Conservation (phyloP, 2,329 filamentous ascomycete genomes). For the Geoglossum cookeanum region DNA sequence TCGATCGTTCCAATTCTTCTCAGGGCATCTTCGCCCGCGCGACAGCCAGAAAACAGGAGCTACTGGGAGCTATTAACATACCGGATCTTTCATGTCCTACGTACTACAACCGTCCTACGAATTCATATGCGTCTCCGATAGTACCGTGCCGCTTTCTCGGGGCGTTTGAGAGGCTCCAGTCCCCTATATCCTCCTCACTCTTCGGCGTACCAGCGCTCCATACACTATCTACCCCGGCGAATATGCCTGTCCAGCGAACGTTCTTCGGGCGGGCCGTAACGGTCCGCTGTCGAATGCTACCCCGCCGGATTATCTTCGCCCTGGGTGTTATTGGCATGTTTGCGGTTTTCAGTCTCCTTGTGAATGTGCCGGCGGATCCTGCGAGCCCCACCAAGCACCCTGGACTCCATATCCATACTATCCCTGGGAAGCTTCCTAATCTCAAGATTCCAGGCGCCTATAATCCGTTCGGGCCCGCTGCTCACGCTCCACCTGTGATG, state of each 20-base stretch:
- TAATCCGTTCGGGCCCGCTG: conserved; percentile 49
- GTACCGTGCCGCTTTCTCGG: not conserved
- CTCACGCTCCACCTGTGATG: conserved; percentile 54
- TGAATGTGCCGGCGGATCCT: not conserved
- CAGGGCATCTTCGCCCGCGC: too few species aligned
- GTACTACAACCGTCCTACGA: not conserved
- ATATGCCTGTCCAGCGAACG: conserved; percentile 30
- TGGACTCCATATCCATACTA: conserved; percentile 14
- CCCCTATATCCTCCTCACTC: conserved; percentile 39
- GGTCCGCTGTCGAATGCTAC: conserved; percentile 22
- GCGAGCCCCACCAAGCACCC: not conserved
- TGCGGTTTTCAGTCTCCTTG: conserved; percentile 13
- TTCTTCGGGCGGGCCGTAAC: conserved; percentile 31
- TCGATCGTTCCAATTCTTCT: too few species aligned
- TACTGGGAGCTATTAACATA: not conserved
- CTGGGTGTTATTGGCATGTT: conserved; percentile 30
- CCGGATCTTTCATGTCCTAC: not conserved
- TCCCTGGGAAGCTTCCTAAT: conserved; percentile 23
- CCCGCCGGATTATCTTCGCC: conserved; percentile 34
- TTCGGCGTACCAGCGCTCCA: conserved; percentile 5
- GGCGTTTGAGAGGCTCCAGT: not conserved
- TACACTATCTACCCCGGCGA: too few species aligned
- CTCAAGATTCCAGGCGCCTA: conserved; percentile 26
- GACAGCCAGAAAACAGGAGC: too few species aligned
- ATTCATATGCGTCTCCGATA: not conserved